Conservation (phyloP, 169 alveolate genomes). For the Ichthyophthirius multifiliis region DNA sequence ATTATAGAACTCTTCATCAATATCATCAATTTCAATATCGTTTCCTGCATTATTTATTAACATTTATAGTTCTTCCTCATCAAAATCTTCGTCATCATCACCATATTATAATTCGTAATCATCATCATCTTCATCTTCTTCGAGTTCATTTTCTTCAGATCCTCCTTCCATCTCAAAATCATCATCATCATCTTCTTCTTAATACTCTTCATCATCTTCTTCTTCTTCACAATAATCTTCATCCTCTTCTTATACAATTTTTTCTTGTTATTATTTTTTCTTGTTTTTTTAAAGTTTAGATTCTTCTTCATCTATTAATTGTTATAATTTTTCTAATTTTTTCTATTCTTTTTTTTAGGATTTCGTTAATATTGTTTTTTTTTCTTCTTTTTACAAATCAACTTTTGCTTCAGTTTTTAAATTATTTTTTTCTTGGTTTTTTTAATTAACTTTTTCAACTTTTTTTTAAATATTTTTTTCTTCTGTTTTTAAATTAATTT, state of each 20-base stretch:
- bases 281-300: neutral
- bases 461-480: neutral
- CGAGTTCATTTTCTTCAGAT: neutral
- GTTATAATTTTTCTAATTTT: neutral
- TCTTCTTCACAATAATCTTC: neutral
- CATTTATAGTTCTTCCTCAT: slow-evolving; percentile 7
- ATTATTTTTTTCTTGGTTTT: neutral
- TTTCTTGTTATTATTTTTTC: neutral
- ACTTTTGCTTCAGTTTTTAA: neutral
- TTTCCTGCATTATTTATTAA: neutral
- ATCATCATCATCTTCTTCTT: neutral
- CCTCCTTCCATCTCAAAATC: neutral
- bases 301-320: neutral
- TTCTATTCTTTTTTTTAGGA: neutral
- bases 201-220: neutral
- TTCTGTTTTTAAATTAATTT: neutral
- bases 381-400: neutral
- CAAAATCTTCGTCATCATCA: neutral
- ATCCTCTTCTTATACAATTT: neutral
- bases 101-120: neutral
- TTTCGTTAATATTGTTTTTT: neutral
- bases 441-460: neutral
- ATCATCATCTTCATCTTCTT: neutral
- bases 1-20: neutral
- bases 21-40: neutral